These are phyloP conservation scores for Handroanthus guayacan DNA, from an alignment of 257 asterid species.

Conservation along the genomic window DNA sequence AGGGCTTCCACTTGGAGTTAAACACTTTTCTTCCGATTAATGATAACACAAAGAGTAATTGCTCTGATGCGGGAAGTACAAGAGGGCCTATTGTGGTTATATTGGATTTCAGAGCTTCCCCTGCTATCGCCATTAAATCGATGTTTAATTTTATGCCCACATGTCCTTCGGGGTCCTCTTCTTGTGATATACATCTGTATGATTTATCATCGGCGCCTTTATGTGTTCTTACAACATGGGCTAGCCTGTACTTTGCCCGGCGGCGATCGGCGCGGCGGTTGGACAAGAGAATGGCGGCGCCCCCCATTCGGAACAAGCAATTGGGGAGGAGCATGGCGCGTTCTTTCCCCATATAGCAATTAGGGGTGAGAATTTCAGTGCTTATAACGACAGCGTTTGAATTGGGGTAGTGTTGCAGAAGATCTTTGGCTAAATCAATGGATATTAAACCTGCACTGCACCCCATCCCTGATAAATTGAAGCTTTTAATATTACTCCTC, in stretches of 20 bases:
- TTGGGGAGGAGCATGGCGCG: slow-evolving; percentile 62
- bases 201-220: slow-evolving; percentile 60
- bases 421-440: slow-evolving; percentile 60
- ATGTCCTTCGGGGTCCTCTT: slow-evolving; percentile 60
- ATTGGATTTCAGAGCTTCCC: slow-evolving; percentile 65
- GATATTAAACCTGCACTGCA: slow-evolving; percentile 70
- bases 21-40: slow-evolving; percentile 47
- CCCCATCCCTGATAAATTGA: slow-evolving; percentile 75
- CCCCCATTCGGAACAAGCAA: slow-evolving; percentile 57
- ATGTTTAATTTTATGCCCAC: slow-evolving; percentile 61
- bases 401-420: slow-evolving; percentile 55
- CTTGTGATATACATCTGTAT: slow-evolving; percentile 57
- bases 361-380: slow-evolving; percentile 53
- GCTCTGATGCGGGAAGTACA: slow-evolving; percentile 71
- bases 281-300: slow-evolving; percentile 52
- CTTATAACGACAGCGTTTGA: slow-evolving; percentile 62
- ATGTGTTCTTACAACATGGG: slow-evolving; percentile 62
- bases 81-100: slow-evolving; percentile 71
- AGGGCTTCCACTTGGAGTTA: slow-evolving; percentile 46
- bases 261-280: slow-evolving; percentile 50
- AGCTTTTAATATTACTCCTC: slow-evolving; percentile 64
- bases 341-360: slow-evolving; percentile 49
- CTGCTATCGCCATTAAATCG: slow-evolving; percentile 65
- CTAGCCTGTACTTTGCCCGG: slow-evolving; percentile 58
- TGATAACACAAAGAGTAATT: slow-evolving; percentile 48